A percentile compares a stretch with the other conserved stretches of the same genome.
Evolutionary conservation across 1,284 basidiomycete genomes (phyloP).

Genomic region (Trametes versicolor): DNA sequence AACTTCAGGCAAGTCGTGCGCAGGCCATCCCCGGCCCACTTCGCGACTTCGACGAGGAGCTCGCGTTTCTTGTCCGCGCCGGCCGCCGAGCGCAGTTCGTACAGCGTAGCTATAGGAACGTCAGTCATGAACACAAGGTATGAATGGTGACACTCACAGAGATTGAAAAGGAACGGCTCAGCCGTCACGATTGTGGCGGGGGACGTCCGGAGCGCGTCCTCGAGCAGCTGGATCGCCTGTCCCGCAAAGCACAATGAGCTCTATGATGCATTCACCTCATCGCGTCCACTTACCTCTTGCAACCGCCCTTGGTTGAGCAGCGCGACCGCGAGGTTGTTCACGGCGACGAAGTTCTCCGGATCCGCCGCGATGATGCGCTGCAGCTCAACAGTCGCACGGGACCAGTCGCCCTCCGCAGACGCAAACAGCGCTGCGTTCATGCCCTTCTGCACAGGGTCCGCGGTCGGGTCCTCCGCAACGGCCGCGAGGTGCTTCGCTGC

Average conservation of each 20-base stretch:
- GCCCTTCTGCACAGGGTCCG: conserved; percentile 54
- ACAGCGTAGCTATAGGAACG: conserved; percentile 72
- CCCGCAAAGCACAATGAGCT: background rate
- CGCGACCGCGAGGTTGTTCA: conserved; percentile 80
- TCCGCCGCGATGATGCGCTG: conserved; percentile 56
- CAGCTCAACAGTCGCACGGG: conserved; percentile 56
- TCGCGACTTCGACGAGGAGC: conserved; percentile 76
- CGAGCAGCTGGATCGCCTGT: conserved; percentile 74
- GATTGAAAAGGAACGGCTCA: conserved; percentile 84
- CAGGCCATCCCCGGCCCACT: conserved; percentile 85
- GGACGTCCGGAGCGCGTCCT: conserved; percentile 65
- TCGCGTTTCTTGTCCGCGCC: conserved; percentile 78
- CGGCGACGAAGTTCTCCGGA: conserved; percentile 69
- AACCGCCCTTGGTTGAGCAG: conserved; percentile 74
- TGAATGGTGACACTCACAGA: conserved; percentile 61
- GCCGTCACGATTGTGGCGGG: conserved; percentile 76
- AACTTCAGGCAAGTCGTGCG: conserved; percentile 83
- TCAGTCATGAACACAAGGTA: background rate
- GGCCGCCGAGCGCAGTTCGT: conserved; percentile 77
- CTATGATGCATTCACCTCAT: background rate
- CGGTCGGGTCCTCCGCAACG: conserved; percentile 57
- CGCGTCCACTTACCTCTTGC: conserved; percentile 60
- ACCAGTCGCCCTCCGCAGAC: conserved; percentile 76
- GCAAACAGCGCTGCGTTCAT: conserved; percentile 73
- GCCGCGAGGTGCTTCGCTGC: conserved; percentile 64